These are phyloP conservation scores for Atkinsonella texensis DNA, from an alignment of 2,329 filamentous ascomycete species.

Conservation along the genomic window DNA sequence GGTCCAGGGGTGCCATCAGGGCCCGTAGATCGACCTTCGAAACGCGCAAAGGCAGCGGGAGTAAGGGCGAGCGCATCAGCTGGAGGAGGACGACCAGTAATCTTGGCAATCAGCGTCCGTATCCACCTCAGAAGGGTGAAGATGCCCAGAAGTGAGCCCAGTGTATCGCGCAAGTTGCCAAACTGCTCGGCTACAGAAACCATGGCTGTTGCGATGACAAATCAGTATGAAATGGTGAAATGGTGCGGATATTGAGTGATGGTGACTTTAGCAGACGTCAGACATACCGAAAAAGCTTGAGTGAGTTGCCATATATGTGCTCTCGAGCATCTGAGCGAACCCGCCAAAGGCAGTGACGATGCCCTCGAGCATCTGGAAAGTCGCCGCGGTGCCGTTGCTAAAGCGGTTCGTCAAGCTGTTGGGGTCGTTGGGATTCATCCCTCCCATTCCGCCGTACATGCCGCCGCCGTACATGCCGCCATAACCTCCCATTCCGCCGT, in stretches of 20 bases:
- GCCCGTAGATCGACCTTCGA: conserved; percentile 55
- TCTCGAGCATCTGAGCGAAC: conserved; percentile 98
- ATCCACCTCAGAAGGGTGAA: conserved; percentile 95
- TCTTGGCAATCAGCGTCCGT: conserved; percentile 77
- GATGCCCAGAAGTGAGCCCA: conserved; percentile 88
- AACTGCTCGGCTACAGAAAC: conserved; percentile 97
- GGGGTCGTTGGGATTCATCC: conserved; percentile 59
- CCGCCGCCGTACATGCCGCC: conserved; percentile 28
- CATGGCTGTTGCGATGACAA: conserved; percentile 53
- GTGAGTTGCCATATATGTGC: conserved; percentile 98
- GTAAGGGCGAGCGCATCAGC: conserved; percentile 80
- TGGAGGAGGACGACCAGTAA: conserved; percentile 83
- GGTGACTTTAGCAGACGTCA: not conserved
- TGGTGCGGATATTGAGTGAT: not conserved
- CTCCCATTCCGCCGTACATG: conserved; percentile 24
- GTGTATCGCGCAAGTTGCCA: conserved; percentile 79
- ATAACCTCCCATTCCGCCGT: conserved; percentile 18
- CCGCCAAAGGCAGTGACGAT: conserved; percentile 94
- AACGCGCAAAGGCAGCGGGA: conserved; percentile 79
- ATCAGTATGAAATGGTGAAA: not conserved
- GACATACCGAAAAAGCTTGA: conserved; percentile 89
- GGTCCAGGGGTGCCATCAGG: conserved; percentile 52
- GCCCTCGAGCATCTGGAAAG: conserved; percentile 96
- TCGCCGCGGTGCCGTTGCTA: conserved; percentile 87
- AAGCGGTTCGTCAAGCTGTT: conserved; percentile 94